These are phyloP conservation scores for Sporothrix inflata DNA, from an alignment of 2,329 filamentous ascomycete genomes.

Conservation along the genomic window DNA sequence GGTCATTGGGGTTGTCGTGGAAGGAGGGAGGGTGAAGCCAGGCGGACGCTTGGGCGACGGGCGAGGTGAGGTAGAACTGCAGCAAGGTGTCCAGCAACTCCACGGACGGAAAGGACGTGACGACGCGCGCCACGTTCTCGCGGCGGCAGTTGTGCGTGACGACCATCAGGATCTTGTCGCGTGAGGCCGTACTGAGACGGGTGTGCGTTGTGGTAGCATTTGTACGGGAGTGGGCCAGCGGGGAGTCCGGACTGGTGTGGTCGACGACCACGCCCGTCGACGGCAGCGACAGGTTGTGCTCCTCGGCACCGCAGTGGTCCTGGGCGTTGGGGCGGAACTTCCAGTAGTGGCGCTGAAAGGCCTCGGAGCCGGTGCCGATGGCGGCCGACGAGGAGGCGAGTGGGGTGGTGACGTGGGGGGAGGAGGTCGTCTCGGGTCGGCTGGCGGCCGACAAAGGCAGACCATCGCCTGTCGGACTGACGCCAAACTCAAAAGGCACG, in stretches of 20 bases:
- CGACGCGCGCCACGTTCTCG: background rate
- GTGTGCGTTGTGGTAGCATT: background rate
- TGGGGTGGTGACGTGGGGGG: background rate
- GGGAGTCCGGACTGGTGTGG: constrained; percentile 2
- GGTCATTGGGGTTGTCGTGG: constrained; percentile 7
- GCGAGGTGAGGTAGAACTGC: background rate
- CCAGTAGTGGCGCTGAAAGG: constrained; percentile 14
- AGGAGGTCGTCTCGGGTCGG: background rate
- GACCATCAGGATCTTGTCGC: constrained; percentile 4
- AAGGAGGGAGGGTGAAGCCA: background rate
- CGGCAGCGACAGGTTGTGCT: constrained; percentile 4
- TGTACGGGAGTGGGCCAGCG: background rate
- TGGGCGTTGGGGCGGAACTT: background rate
- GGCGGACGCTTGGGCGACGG: background rate
- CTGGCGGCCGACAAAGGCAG: background rate
- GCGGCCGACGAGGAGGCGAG: background rate
- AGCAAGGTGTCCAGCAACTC: background rate
- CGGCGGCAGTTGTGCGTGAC: background rate
- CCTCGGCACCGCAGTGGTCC: background rate
- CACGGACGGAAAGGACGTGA: background rate
- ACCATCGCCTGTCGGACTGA: background rate
- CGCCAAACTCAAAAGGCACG: constrained; percentile 1
- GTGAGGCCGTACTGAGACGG: background rate
- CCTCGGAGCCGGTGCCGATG: constrained; percentile 11
- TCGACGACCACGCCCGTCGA: background rate